Percentiles rank a stretch among this genome's conserved stretches.
Conservation (phyloP, 2,329 filamentous ascomycete species). For the Rutstroemia sp. region DNA sequence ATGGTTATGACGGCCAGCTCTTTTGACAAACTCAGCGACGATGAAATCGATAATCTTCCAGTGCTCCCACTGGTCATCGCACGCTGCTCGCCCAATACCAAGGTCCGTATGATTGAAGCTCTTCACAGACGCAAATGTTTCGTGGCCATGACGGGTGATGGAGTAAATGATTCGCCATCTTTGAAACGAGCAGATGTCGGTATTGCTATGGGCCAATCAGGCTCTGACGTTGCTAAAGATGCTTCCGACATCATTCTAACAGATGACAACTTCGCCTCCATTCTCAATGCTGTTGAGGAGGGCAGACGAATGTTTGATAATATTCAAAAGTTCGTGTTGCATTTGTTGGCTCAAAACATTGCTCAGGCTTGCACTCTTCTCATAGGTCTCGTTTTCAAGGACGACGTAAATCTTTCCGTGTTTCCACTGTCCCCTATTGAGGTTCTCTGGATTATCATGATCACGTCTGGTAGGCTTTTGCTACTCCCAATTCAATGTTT, state of each 20-base stretch:
- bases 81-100: constrained; percentile 77
- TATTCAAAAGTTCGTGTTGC: constrained; percentile 62
- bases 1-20: constrained; percentile 70
- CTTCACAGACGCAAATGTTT: constrained; percentile 47
- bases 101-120: constrained; percentile 86
- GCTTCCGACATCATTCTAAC: constrained; percentile 55
- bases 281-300: constrained; percentile 65
- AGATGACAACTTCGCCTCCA: constrained; percentile 67
- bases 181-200: constrained; percentile 58
- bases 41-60: constrained; percentile 66
- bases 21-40: constrained; percentile 70
- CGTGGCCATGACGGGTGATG: constrained; percentile 44
- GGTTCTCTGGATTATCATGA: constrained; percentile 92
- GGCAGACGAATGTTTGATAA: constrained; percentile 73
- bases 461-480: constrained; percentile 56
- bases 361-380: constrained; percentile 77
- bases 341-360: constrained; percentile 64
- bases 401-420: constrained; percentile 62
- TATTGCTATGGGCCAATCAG: constrained; percentile 53
- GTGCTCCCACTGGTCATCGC: constrained; percentile 76
- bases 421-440: constrained; percentile 82
- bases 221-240: constrained; percentile 54
- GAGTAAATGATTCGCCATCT: constrained; percentile 44
- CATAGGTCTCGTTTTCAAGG: constrained; percentile 76
- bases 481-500: too few species aligned